A percentile compares a stretch with the other conserved stretches of the same genome.
Conservation (phyloP, 441 rosid species). For the Rhodomyrtus psidioides region DNA sequence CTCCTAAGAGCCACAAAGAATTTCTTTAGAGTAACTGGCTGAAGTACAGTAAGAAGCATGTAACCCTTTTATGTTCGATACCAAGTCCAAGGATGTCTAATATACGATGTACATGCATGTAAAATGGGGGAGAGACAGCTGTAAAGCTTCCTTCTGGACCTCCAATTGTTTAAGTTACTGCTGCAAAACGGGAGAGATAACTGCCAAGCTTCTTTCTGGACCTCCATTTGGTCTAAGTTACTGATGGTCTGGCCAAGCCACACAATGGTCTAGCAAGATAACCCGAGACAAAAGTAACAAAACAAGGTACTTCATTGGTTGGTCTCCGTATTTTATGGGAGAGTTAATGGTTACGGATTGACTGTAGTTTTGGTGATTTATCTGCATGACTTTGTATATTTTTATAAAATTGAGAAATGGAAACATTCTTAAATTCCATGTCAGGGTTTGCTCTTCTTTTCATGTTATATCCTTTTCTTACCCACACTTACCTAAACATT, state of each 20-base stretch:
- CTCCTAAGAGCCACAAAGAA: conserved; percentile 31
- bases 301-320: background rate
- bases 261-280: background rate
- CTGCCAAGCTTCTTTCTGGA: background rate
- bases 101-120: background rate
- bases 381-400: background rate
- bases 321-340: background rate
- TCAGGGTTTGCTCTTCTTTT: background rate
- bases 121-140: background rate
- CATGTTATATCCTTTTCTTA: background rate
- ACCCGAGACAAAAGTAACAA: background rate
- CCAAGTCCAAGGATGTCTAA: conserved; percentile 1
- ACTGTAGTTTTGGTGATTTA: background rate
- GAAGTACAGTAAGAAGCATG: background rate
- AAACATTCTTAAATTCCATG: background rate
- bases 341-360: background rate
- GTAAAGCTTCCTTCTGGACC: background rate
- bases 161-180: background rate
- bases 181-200: background rate
- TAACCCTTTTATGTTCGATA: background rate
- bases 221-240: background rate
- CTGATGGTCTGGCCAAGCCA: background rate
- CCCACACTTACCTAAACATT: background rate
- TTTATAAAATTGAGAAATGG: background rate
- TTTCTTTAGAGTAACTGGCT: conserved; percentile 1